A percentile compares a stretch with the other conserved stretches of the same genome.
Evolutionary conservation across 495 filamentous ascomycete species (phyloP).

Genomic region (Penicillium chermesinum): DNA sequence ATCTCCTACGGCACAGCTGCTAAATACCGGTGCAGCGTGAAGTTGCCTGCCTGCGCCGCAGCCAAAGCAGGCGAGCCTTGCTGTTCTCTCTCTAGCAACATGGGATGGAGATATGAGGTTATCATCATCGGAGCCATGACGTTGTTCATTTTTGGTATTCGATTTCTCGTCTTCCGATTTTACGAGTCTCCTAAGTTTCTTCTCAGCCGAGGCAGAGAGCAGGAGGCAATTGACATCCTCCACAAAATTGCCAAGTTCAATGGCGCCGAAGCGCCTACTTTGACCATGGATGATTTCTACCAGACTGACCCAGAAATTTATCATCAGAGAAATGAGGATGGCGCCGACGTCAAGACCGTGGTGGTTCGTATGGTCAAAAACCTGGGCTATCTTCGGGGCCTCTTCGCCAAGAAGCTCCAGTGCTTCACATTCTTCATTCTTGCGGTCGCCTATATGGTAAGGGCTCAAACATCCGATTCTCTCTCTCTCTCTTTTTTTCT

Average conservation of each 20-base stretch:
- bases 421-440: conserved; percentile 8
- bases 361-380: conserved; percentile 1
- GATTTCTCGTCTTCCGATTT: conserved; percentile 61
- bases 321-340: neutral
- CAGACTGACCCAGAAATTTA: neutral
- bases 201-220: conserved; percentile 30
- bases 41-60: conserved; percentile 20
- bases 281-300: conserved; percentile 7
- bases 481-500: no score
- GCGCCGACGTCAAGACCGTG: neutral
- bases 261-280: neutral
- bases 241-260: conserved; percentile 34
- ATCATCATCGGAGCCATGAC: conserved; percentile 61
- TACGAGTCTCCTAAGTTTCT: conserved; percentile 68
- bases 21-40: conserved; percentile 33
- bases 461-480: no score
- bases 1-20: conserved; percentile 45
- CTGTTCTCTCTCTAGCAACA: conserved; percentile 51
- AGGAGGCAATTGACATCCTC: conserved; percentile 33
- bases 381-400: neutral
- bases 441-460: conserved; percentile 12
- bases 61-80: conserved; percentile 25
- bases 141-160: conserved; percentile 52
- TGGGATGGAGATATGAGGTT: conserved; percentile 70
- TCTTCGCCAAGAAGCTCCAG: conserved; percentile 6